Conservation (phyloP, 257 asterid species). For the Henckelia pumila region DNA sequence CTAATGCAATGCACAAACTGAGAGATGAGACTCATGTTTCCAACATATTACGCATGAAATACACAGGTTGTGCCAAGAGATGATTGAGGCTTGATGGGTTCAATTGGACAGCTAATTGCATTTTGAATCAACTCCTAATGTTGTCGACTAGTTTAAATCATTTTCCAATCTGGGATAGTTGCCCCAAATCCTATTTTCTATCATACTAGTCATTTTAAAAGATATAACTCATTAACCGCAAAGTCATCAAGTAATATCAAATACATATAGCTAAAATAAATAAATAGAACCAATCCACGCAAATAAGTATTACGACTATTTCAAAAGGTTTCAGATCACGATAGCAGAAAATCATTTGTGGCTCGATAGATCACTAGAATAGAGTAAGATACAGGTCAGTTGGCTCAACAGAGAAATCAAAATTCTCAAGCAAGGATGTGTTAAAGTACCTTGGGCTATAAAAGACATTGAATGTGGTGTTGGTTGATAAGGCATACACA, state of each 20-base stretch:
- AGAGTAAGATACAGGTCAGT: background rate
- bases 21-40: background rate
- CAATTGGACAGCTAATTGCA: background rate
- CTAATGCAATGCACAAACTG: background rate
- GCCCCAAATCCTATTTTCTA: background rate
- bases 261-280: too few species aligned
- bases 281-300: background rate
- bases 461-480: conserved; percentile 56
- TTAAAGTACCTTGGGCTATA: conserved; percentile 77
- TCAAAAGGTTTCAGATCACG: background rate
- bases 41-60: background rate
- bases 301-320: background rate
- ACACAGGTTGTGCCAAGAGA: background rate
- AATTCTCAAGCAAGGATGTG: conserved; percentile 10
- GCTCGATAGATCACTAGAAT: background rate
- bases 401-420: background rate
- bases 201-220: background rate
- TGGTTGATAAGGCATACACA: conserved; percentile 63
- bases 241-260: background rate
- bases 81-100: background rate
- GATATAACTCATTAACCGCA: background rate
- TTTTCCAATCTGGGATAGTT: background rate
- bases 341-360: background rate
- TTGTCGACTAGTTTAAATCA: too few species aligned
- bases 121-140: background rate